Percentiles rank a stretch among this genome's conserved stretches.
Conservation (phyloP, 495 filamentous ascomycete genomes). For the Trichoderma virens region DNA sequence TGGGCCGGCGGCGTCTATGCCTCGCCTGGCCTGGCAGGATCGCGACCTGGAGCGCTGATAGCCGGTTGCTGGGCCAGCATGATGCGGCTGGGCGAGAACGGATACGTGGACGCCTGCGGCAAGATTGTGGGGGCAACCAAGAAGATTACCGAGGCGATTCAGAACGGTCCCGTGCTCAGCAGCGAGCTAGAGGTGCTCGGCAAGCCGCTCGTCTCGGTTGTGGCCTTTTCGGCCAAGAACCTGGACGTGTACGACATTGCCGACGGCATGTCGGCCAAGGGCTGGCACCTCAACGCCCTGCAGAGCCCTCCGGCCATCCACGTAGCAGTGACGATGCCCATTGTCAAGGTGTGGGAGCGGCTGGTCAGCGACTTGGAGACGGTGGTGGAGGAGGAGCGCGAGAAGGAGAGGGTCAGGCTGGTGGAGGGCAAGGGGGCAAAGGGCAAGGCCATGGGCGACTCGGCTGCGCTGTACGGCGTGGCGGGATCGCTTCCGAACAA, state of each 20-base stretch:
- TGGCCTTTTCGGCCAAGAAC: constrained; percentile 73
- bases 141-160: constrained; percentile 71
- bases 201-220: constrained; percentile 77
- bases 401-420: constrained; percentile 52
- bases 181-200: constrained; percentile 74
- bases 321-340: constrained; percentile 87
- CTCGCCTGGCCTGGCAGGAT: constrained; percentile 83
- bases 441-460: constrained; percentile 59
- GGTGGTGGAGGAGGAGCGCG: constrained; percentile 69
- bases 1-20: constrained; percentile 97
- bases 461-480: constrained; percentile 87
- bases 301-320: constrained; percentile 93
- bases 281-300: constrained; percentile 94
- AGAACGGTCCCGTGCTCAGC: constrained; percentile 53
- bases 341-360: constrained; percentile 69
- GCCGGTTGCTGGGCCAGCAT: constrained; percentile 88
- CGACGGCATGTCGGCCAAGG: constrained; percentile 69
- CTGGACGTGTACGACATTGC: constrained; percentile 85
- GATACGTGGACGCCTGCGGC: constrained; percentile 78
- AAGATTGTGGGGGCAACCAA: constrained; percentile 83
- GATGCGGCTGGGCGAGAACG: constrained; percentile 80
- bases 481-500: constrained; percentile 93
- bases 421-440: constrained; percentile 70
- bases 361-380: constrained; percentile 70
- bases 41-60: constrained; percentile 85